These are phyloP conservation scores for Barnettozyma populi DNA, from an alignment of 805 yeast genomes.

Conservation along the genomic window DNA sequence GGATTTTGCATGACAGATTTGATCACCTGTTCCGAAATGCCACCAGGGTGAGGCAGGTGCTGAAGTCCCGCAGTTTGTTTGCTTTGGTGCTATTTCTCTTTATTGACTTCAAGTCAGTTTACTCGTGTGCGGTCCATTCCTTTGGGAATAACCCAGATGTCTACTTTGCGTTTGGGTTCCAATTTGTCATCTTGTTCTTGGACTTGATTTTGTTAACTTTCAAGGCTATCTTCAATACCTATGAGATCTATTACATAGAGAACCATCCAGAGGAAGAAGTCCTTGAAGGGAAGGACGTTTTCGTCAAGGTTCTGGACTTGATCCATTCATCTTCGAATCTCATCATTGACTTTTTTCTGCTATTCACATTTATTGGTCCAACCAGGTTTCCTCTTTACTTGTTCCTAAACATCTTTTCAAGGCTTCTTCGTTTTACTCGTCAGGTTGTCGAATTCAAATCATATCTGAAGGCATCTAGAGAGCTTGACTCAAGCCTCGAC, in stretches of 20 bases:
- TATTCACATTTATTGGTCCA: constrained; percentile 41
- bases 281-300: constrained; percentile 68
- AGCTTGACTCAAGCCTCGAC: constrained; percentile 56
- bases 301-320: constrained; percentile 53
- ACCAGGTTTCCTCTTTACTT: constrained; percentile 41
- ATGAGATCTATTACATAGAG: constrained; percentile 48
- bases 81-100: constrained; percentile 40
- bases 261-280: constrained; percentile 49
- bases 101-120: constrained; percentile 49
- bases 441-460: constrained; percentile 34
- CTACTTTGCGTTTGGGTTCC: constrained; percentile 68
- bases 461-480: constrained; percentile 43
- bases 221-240: constrained; percentile 45
- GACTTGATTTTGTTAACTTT: constrained; percentile 42
- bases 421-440: constrained; percentile 28
- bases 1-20: constrained; percentile 52
- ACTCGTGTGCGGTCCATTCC: constrained; percentile 44
- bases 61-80: constrained; percentile 37
- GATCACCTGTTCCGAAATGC: constrained; percentile 43
- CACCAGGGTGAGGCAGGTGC: constrained; percentile 27
- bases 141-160: constrained; percentile 41
- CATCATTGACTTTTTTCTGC: constrained; percentile 38
- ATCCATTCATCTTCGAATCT: constrained; percentile 43
- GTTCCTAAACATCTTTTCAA: constrained; percentile 43
- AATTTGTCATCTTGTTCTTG: constrained; percentile 59